These are phyloP conservation scores for Trichophyton simii DNA, from an alignment of 2,329 filamentous ascomycete species.

Conservation along the genomic window DNA sequence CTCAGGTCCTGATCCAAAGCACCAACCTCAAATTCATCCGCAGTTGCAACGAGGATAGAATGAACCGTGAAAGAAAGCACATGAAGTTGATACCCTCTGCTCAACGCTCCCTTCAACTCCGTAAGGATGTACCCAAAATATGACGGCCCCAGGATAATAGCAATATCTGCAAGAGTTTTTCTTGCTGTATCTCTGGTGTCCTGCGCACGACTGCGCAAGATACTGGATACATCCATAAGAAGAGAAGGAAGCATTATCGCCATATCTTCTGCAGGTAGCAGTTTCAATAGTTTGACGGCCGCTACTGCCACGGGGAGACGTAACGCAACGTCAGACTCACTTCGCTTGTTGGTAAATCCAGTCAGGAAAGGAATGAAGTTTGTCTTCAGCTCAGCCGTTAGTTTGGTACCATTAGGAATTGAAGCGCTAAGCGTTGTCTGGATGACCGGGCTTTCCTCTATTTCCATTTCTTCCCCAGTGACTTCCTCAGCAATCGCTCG, in stretches of 20 bases:
- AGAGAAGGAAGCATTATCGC: conserved; percentile 65
- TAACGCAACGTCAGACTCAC: conserved; percentile 85
- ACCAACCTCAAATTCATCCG: conserved; percentile 62
- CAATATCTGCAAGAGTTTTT: conserved; percentile 75
- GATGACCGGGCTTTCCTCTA: conserved; percentile 20
- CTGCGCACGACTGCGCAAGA: conserved; percentile 75
- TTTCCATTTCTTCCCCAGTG: conserved; percentile 18
- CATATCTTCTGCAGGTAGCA: conserved; percentile 63
- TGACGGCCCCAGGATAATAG: conserved; percentile 62
- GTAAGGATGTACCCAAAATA: conserved; percentile 91
- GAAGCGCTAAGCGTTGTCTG: conserved; percentile 47
- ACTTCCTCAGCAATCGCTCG: conserved; percentile 4
- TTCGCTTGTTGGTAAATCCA: conserved; percentile 84
- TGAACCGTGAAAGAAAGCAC: conserved; percentile 93
- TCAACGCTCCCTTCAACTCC: conserved; percentile 70
- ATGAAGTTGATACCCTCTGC: conserved; percentile 81
- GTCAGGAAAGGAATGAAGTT: conserved; percentile 67
- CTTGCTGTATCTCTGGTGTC: conserved; percentile 85
- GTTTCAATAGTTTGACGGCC: conserved; percentile 70
- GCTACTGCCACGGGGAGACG: conserved; percentile 84
- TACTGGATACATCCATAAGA: conserved; percentile 83
- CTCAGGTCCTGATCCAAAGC: conserved; percentile 79
- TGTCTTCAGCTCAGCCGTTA: conserved; percentile 58
- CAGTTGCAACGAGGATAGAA: conserved; percentile 66
- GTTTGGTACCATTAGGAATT: conserved; percentile 53